Evolutionary conservation across 2,329 filamentous ascomycete species (phyloP).

Genomic region (Aspergillus texensis): DNA sequence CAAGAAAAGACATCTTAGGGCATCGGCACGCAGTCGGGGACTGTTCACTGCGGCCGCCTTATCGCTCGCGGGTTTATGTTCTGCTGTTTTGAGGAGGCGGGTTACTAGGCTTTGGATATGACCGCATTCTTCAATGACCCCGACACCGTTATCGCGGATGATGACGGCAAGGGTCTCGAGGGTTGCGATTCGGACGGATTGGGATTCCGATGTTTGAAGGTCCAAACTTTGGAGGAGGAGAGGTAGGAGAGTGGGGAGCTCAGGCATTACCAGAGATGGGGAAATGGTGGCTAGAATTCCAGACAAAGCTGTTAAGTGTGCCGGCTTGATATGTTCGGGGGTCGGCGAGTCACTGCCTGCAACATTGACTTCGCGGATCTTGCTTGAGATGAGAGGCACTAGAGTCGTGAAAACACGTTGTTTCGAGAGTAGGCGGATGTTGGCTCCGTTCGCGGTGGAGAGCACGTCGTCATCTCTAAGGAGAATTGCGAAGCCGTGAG

Average conservation of each 20-base stretch:
- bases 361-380: constrained; percentile 50
- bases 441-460: constrained; percentile 62
- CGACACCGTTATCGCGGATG: constrained; percentile 58
- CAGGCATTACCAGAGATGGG: constrained; percentile 61
- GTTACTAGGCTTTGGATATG: constrained; percentile 61
- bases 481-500: constrained; percentile 61
- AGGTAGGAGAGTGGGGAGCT: constrained; percentile 60
- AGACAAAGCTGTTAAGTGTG: constrained; percentile 65
- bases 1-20: constrained; percentile 42
- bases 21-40: constrained; percentile 36
- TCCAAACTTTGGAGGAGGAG: constrained; percentile 67
- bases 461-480: constrained; percentile 64
- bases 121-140: constrained; percentile 54
- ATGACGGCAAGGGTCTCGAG: constrained; percentile 62
- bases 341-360: constrained; percentile 30
- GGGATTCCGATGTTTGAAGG: constrained; percentile 48
- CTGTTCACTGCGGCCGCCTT: constrained; percentile 22
- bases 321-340: constrained; percentile 53
- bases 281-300: constrained; percentile 64
- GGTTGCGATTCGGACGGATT: constrained; percentile 61
- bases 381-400: constrained; percentile 57
- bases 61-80: constrained; percentile 21
- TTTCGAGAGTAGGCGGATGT: constrained; percentile 63
- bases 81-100: constrained; percentile 55
- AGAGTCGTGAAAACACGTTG: constrained; percentile 65